Base-by-base conservation (phyloP, 2,329 filamentous ascomycete species). In the Diaporthe australafricana region DNA sequence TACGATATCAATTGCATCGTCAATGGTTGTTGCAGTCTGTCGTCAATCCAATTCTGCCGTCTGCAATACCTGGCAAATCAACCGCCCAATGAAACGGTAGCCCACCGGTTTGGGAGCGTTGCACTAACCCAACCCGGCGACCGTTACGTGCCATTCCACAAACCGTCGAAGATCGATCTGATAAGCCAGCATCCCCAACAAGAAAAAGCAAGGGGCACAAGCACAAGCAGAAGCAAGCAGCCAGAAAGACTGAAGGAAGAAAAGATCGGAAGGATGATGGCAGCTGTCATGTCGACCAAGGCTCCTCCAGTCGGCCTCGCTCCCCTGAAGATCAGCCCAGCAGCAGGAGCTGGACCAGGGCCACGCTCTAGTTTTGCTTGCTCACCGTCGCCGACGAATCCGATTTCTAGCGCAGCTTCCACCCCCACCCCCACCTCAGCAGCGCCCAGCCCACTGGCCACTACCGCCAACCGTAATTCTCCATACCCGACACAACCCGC, bases 381-480 rank as follows among this genome's bases (percentile, higher is more conserved):
- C 11, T 63, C 63, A 35, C 53, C 14, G 56, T 72, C 72, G 30
- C 69, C 72, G 65, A 70, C 67, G 50, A 72, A 72, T 70, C 67
- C 67, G 67, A 68, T 69, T 27, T 47, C 25, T 72, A 72, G 70
- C 60, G 72, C 70, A 32, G 60, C 57, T 53, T 70, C 63, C 52
- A 73, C 69, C 70, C 70, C 72, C 70, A 73, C 70, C 60, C 56
- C 72, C 45, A 70, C 72, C 65, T 52, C 56, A 30, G 38, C 38
- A 70, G 66, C 56, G 27, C 66, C 56, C 25, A 72, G 56, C 56
- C 56, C 56, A 62, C 56, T 45, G 56, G 52, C 55, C 55, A 42
- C 55, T 20, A 14, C 38, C 38, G 27, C 25, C 57, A 45, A 30
- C 57, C 57, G 57, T 32, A 62, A 62, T 62, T 47, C 57, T 62